A percentile compares a stretch with the other conserved stretches of the same genome.
phyloP scores from a whole-genome alignment of 331 rosid species.

The Acacia concinna region DNA sequence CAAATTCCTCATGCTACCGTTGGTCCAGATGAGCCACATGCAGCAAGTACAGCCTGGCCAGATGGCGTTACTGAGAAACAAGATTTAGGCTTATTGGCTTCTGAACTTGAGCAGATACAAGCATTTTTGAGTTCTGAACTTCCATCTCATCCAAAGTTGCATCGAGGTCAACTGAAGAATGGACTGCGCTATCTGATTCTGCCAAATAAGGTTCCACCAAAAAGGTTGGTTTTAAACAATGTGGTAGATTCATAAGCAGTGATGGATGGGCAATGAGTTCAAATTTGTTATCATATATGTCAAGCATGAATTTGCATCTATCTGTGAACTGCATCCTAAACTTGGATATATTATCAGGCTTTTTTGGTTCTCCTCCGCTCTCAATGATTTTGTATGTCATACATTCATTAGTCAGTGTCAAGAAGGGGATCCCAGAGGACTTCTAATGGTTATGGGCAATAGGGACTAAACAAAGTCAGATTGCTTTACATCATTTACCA shows the following conservation, averaged over 20 bases:
- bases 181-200: slow-evolving; percentile 81
- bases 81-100: slow-evolving; percentile 50
- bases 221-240: slow-evolving; percentile 49
- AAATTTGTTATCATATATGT: slow-evolving; percentile 7
- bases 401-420: neutral
- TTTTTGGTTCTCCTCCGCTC: neutral
- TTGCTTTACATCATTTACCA: slow-evolving; percentile 1
- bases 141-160: slow-evolving; percentile 85
- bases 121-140: slow-evolving; percentile 72
- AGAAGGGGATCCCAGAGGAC: slow-evolving; percentile 7
- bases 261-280: neutral
- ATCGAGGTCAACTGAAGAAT: slow-evolving; percentile 80
- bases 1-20: slow-evolving; percentile 64
- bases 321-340: slow-evolving; percentile 7
- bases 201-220: slow-evolving; percentile 95
- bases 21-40: slow-evolving; percentile 98
- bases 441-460: neutral
- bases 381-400: slow-evolving; percentile 16
- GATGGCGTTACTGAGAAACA: slow-evolving; percentile 76
- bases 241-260: slow-evolving; percentile 13
- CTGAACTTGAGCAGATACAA: slow-evolving; percentile 57
- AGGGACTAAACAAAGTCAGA: neutral
- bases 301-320: slow-evolving; percentile 2
- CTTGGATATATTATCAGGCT: slow-evolving; percentile 1
- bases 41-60: slow-evolving; percentile 82